These are phyloP conservation scores for Amaranthus tricolor DNA, from an alignment of 179 eudicot species.

Conservation along the genomic window DNA sequence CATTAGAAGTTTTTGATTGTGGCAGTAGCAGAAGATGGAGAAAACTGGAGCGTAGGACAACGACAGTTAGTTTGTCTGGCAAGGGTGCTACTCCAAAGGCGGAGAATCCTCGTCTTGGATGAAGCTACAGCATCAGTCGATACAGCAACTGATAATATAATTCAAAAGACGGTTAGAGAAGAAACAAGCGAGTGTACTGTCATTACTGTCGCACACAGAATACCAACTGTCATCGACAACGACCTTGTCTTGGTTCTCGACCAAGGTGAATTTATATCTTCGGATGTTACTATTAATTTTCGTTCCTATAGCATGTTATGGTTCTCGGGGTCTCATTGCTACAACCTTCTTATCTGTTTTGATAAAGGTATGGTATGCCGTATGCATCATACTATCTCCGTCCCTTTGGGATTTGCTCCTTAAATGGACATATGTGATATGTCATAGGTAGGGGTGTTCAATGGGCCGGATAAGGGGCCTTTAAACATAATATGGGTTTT, in stretches of 20 bases:
- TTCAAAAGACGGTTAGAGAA: constrained; percentile 68
- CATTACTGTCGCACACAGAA: constrained; percentile 83
- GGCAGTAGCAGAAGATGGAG: constrained; percentile 91
- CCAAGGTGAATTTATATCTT: constrained; percentile 48
- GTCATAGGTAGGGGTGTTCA: too few species aligned
- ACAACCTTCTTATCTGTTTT: not conserved
- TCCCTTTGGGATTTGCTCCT: too few species aligned
- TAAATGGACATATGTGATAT: too few species aligned
- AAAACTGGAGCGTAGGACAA: constrained; percentile 93
- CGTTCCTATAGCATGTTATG: not conserved
- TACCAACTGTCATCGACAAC: constrained; percentile 84
- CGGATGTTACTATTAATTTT: too few species aligned
- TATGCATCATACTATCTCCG: too few species aligned
- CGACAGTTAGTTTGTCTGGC: constrained; percentile 87
- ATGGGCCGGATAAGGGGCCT: too few species aligned
- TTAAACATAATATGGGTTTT: too few species aligned
- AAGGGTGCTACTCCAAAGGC: constrained; percentile 64
- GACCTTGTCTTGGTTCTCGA: constrained; percentile 87
- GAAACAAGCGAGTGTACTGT: constrained; percentile 79
- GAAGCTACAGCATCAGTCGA: constrained; percentile 97
- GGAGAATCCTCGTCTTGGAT: constrained; percentile 74
- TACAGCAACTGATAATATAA: constrained; percentile 76
- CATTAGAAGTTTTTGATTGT: constrained; percentile 12
- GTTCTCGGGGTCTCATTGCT: not conserved
- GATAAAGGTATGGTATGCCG: too few species aligned